Evolutionary conservation across 2,329 filamentous ascomycete species (phyloP), one percentile per base, ranked within the genome.

Genomic region (Exophiala oligosperma): DNA sequence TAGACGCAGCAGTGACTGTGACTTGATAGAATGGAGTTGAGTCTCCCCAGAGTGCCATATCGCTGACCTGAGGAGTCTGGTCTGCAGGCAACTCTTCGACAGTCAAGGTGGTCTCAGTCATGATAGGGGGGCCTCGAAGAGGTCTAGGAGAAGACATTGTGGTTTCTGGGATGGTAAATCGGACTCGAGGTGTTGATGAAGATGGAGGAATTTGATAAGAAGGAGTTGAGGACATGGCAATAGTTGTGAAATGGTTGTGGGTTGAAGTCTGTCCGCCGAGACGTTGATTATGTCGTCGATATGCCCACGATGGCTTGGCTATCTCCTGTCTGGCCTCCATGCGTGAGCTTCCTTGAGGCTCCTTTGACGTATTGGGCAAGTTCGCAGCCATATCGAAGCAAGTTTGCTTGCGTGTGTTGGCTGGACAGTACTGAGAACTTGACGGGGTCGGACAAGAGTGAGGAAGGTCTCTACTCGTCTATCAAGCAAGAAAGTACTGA

Each of bases 1-100:
- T 43, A 11, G 56, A 59, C 29, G 56, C 44, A 24, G 56, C 56
- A n/a, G 50, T 49, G 35, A 59, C 46, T 5, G 51, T 59, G 32
- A 46, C 56, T 38, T 49, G 32, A 32, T 59, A 59, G 51, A 54
- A 50, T 5, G 28, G n/a, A 38, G 43, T 50, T 21, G 35, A 41
- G 38, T 59, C 56, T 28, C 56, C 51, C 17, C 50, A 54, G n/a
- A 47, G 35, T 26, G 44, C 23, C n/a, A 32, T 11, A 2, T 38
- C 11, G 17, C 32, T 50, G 28, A 38, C 26, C 3, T 7, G 26
- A 7, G 17, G 24, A 23, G 14, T 32, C 12, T 44, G 12, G 7
- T 26, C 29, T 24, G 40, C 21, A 11, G 40, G 40, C 5, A 53
- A 12, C 21, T 28, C 37, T 29, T 59, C 56, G 24, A 59, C 56